Percentiles rank a stretch among this genome's conserved stretches.
Conservation (phyloP, 1,284 basidiomycete species). For the Bjerkandera adusta region DNA sequence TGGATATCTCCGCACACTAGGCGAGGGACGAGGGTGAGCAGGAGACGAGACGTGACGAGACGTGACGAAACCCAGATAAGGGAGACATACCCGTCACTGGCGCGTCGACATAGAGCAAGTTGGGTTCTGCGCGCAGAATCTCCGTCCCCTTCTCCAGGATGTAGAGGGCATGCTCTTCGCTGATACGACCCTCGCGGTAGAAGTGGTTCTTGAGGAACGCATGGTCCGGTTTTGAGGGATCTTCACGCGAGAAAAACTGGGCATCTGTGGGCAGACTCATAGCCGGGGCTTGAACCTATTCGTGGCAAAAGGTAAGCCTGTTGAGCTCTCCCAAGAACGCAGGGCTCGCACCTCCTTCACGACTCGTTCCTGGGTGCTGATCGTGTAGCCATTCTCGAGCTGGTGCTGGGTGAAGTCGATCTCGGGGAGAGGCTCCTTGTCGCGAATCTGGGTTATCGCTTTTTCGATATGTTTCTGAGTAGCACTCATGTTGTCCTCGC, state of each 20-base stretch:
- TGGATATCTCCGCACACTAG: conserved; percentile 92
- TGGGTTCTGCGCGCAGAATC: conserved; percentile 76
- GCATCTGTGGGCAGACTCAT: conserved; percentile 90
- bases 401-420: conserved; percentile 90
- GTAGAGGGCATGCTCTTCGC: conserved; percentile 88
- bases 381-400: conserved; percentile 84
- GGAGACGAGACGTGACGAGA: background rate
- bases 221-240: conserved; percentile 89
- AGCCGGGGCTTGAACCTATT: conserved; percentile 91
- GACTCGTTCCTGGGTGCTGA: conserved; percentile 84
- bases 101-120: conserved; percentile 88
- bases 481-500: conserved; percentile 28
- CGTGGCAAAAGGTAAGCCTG: background rate
- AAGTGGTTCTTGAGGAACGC: conserved; percentile 99
- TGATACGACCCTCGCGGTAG: conserved; percentile 91
- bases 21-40: conserved; percentile 1
- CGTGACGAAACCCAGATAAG: background rate
- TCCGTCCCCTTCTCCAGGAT: conserved; percentile 83
- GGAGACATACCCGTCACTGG: conserved; percentile 81
- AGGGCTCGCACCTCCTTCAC: conserved; percentile 69
- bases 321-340: background rate
- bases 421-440: conserved; percentile 59
- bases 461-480: conserved; percentile 59
- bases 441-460: conserved; percentile 73
- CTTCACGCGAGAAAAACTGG: conserved; percentile 88